Evolutionary conservation across 139 green algal species (phyloP).

Genomic region (Edaphochlamys debaryana): DNA sequence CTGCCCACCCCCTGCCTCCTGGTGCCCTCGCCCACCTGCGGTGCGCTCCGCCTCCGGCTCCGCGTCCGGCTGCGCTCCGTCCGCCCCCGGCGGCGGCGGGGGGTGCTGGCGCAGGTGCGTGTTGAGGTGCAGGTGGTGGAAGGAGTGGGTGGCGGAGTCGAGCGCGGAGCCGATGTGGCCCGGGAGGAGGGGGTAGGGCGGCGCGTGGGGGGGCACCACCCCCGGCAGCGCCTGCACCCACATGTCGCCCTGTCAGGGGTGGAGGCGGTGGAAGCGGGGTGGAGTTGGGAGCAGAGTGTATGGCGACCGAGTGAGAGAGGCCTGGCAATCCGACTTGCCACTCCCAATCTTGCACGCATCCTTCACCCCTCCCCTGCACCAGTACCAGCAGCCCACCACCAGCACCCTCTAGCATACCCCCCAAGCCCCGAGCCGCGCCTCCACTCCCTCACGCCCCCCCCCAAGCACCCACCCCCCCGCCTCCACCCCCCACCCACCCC

Average conservation of each 20-base stretch:
- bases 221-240: slow-evolving; percentile 40
- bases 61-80: background rate
- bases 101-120: slow-evolving; percentile 1
- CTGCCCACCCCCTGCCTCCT: too few relatives aligned
- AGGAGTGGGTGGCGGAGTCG: slow-evolving; percentile 35
- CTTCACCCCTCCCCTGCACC: too few relatives aligned
- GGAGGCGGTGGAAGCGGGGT: background rate
- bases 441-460: too few relatives aligned
- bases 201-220: background rate
- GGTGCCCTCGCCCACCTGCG: too few relatives aligned
- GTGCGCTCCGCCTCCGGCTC: background rate
- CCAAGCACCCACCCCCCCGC: too few relatives aligned
- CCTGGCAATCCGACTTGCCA: too few relatives aligned
- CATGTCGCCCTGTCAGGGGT: slow-evolving; percentile 20
- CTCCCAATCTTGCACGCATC: too few relatives aligned
- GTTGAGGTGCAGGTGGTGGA: slow-evolving; percentile 43
- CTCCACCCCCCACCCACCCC: background rate
- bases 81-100: background rate
- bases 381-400: too few relatives aligned
- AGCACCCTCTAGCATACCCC: too few relatives aligned
- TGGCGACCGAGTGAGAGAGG: too few relatives aligned
- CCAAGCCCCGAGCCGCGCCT: too few relatives aligned
- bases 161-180: slow-evolving; percentile 12
- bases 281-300: background rate
- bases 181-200: slow-evolving; percentile 2